Base-by-base conservation (phyloP, 1,139 yeast genomes). In the Pichia sp. region DNA sequence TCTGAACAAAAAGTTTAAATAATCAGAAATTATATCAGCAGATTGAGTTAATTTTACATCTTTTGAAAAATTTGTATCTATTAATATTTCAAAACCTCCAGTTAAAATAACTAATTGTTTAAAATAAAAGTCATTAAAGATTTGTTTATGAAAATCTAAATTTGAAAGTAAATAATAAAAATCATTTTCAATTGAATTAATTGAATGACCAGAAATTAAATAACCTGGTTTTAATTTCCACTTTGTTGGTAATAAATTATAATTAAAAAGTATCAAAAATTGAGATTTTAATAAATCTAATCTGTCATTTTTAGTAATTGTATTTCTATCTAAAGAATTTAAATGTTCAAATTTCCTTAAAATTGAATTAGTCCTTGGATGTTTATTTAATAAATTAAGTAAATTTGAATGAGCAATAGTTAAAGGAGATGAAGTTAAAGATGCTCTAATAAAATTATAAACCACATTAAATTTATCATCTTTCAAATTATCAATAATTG, bases 381-480 rank as follows among this genome's bases (percentile, higher is more conserved):
- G 47, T 37, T 56, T 58, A n/a, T 55, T 49, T 8, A 61, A 42
- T 11, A 57, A 46, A 27, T 43, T 55, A 4, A 63, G 53, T 49
- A 76, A 59, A 51, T 76, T 76, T 30, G 60, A 54, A 27, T 67
- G 55, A 0, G 79, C 79, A 22, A 73, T 58, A 12, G 63, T 62
- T 39, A 65, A 65, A 6, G 79, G 75, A 1, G 74, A 68, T 49
- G 85, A 70, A 2, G 87, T 73, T 46, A 73, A 64, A 7, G 74
- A 71, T 1, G 87, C 78, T 51, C 89, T 69, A 39, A 77, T 61
- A 46, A 82, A 79, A 69, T 83, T 70, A 55, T 72, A 70, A 12
- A 67, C 62, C 1, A 74, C 73, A 36, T 60, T 54, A 20, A 74
- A 66, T 35, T 63, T 62, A 48, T 68, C 67, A 36, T 65, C 66